Evolutionary conservation across 441 rosid genomes (phyloP), one percentile per base, ranked within the genome.

Genomic region (Syzygium malaccense): DNA sequence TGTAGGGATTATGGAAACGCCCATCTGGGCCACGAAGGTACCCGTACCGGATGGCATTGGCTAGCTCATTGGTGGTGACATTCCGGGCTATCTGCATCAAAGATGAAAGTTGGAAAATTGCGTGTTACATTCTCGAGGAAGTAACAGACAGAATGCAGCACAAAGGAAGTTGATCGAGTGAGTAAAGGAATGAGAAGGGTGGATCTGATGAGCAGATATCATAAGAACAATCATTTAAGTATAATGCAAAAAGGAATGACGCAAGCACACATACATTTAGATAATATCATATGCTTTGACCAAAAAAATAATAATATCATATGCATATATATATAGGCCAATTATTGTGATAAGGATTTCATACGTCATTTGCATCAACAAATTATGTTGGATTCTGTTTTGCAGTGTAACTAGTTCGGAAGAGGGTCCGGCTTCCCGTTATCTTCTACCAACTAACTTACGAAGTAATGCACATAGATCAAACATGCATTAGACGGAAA

Each of bases 61-160:
- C 96, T 86, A 94, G 56, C 88, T 98, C 98, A 71, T 98, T 98
- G 11, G 99, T 98, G 78, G 99, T 98, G 87, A 98, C 95, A 88
- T 98, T 98, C 86, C 95, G 91, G 85, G 97, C 94, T 93, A 98
- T 95, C 99, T 98, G 98, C 92, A 91, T 58, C 87, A 85, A 85
- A 55, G 62, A 80, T 57, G 57, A 66, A 87, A 75, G 83, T 75
- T 7, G 28, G 51, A 75, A 75, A 37, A 75, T 75, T 6, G 17
- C 9, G 37, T 45, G 9, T 75, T 75, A 75, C 8, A 45, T 37
- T 20, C n/a, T 37, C 6, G 51, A 75, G n/a, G 48, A 20, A 20
- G n/a, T 37, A 75, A 75, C 83, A 75, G 83, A 75, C 51, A 37
- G 41, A 66, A 68, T 33, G 51, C 83, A 75, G 51, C 51, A 75